These are phyloP conservation scores for Sphaerulina vaccinii DNA, from an alignment of 2,329 filamentous ascomycete species.

Conservation along the genomic window DNA sequence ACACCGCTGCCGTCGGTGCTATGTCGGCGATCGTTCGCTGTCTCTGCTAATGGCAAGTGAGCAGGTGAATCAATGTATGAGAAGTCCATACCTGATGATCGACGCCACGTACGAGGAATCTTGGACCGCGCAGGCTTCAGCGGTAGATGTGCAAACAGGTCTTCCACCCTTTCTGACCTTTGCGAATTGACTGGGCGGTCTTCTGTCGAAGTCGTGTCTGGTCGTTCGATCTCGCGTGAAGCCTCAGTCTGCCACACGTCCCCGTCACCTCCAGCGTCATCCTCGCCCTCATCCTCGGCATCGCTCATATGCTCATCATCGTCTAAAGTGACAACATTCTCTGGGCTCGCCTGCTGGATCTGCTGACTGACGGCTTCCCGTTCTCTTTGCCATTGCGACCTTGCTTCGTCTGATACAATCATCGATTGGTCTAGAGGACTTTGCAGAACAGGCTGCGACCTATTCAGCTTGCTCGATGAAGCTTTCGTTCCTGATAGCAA, in stretches of 20 bases:
- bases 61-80: constrained; percentile 41
- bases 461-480: not conserved
- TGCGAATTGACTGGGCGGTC: constrained; percentile 7
- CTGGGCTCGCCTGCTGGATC: constrained; percentile 20
- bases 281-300: constrained; percentile 19
- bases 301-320: constrained; percentile 21
- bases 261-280: constrained; percentile 20
- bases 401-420: not conserved
- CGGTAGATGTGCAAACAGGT: constrained; percentile 38
- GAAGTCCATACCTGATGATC: constrained; percentile 40
- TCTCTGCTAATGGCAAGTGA: constrained; percentile 18
- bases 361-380: constrained; percentile 25
- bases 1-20: constrained; percentile 33
- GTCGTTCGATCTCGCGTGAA: constrained; percentile 39
- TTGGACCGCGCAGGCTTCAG: constrained; percentile 41
- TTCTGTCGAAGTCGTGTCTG: constrained; percentile 10
- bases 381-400: constrained; percentile 22
- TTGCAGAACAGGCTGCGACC: not conserved
- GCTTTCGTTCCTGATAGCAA: constrained; percentile 5
- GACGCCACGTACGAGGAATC: constrained; percentile 45
- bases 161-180: constrained; percentile 31
- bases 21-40: constrained; percentile 14
- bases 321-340: constrained; percentile 27
- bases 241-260: constrained; percentile 53
- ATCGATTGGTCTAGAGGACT: not conserved